phyloP scores from a whole-genome alignment of 2,329 filamentous ascomycete species.

The Juglanconis oblonga region DNA sequence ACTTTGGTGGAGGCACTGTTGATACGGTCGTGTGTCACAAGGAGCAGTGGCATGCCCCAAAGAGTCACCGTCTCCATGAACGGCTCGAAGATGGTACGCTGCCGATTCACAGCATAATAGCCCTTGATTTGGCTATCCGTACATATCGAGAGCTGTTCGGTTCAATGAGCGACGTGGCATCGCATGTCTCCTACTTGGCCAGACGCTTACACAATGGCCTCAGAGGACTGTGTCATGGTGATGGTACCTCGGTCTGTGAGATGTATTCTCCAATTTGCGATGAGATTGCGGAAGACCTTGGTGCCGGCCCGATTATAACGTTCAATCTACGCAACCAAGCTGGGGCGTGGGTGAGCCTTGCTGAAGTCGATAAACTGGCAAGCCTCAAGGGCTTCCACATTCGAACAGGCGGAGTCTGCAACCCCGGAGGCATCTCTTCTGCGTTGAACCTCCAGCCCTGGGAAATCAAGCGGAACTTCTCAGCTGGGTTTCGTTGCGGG shows the following conservation, averaged over 20 bases:
- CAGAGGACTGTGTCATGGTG: conserved; percentile 61
- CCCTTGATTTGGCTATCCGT: conserved; percentile 70
- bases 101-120: conserved; percentile 86
- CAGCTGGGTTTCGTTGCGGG: conserved; percentile 80
- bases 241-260: conserved; percentile 61
- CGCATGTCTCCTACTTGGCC: conserved; percentile 67
- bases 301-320: conserved; percentile 72
- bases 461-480: conserved; percentile 84
- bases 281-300: conserved; percentile 25
- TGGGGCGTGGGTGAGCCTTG: conserved; percentile 74
- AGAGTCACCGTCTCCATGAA: conserved; percentile 70
- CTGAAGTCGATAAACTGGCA: conserved; percentile 85
- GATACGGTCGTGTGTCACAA: conserved; percentile 80
- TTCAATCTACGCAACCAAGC: conserved; percentile 74
- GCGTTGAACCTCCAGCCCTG: conserved; percentile 71
- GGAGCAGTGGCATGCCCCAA: conserved; percentile 80
- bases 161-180: conserved; percentile 65
- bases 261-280: conserved; percentile 53
- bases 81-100: conserved; percentile 87
- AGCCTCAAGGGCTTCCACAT: conserved; percentile 76
- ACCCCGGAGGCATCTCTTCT: conserved; percentile 79
- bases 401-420: conserved; percentile 86
- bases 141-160: conserved; percentile 68
- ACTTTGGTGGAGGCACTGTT: conserved; percentile 93
- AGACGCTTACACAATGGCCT: conserved; percentile 58